phyloP scores from a whole-genome alignment of 805 yeast genomes.

The Saccharomycopsis vini region DNA sequence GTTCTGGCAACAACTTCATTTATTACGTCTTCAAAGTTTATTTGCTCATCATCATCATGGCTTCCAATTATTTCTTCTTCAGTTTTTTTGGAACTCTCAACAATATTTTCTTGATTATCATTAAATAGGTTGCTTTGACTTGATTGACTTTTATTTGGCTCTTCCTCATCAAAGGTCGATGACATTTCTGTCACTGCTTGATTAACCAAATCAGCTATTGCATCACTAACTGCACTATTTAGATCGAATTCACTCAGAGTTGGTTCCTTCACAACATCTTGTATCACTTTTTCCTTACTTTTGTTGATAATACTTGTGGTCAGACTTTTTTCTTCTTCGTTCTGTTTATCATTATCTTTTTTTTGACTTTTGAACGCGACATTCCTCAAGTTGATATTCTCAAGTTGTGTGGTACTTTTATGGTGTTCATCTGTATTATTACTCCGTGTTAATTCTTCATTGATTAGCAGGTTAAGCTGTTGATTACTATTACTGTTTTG shows the following conservation, averaged over 20 bases:
- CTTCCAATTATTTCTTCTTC: background rate
- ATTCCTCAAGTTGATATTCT: background rate
- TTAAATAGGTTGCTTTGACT: background rate
- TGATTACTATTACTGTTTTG: background rate
- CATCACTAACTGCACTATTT: background rate
- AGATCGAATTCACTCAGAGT: background rate
- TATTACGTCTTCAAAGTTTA: background rate
- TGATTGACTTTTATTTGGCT: background rate
- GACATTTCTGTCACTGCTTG: background rate
- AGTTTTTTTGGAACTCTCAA: no score
- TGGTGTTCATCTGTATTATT: background rate
- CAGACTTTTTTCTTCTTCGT: background rate
- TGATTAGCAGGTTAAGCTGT: background rate
- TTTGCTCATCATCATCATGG: background rate
- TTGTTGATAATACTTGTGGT: background rate
- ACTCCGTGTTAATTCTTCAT: background rate
- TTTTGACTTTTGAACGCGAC: no score
- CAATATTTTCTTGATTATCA: no score
- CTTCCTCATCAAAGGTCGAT: background rate
- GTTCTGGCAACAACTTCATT: background rate
- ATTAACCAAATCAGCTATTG: background rate
- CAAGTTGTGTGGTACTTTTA: background rate
- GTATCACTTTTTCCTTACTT: background rate
- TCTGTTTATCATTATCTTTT: background rate
- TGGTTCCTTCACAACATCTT: background rate